A percentile compares a stretch with the other conserved stretches of the same genome.
Conservation (phyloP, 345 rosid genomes). For the Firmiana major region DNA sequence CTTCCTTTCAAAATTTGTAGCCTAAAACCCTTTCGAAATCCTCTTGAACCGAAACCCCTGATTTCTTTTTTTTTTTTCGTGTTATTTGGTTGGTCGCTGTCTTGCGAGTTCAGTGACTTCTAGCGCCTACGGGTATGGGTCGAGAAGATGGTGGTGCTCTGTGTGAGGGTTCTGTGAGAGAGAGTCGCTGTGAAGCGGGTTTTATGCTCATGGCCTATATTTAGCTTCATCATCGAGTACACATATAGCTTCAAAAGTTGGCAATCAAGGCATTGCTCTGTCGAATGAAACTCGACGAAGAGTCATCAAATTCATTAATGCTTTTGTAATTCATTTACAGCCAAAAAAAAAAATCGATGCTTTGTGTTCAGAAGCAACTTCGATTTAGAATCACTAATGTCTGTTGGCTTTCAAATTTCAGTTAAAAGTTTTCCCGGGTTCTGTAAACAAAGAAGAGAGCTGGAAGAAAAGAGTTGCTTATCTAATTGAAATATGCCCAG, state of each 20-base stretch:
- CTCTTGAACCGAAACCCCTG: no score
- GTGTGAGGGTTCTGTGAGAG: no score
- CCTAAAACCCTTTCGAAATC: no score
- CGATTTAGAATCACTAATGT: background rate
- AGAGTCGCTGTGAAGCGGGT: no score
- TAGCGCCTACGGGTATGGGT: no score
- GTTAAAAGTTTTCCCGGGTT: background rate
- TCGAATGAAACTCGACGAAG: background rate
- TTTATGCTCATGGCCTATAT: background rate
- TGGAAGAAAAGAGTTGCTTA: slow-evolving; percentile 5
- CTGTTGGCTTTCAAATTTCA: background rate
- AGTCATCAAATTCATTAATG: background rate
- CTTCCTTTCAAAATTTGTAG: no score
- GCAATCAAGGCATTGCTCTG: background rate
- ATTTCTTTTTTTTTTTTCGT: no score
- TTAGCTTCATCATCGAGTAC: background rate
- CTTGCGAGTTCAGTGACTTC: no score
- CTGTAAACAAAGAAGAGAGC: background rate
- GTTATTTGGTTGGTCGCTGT: no score
- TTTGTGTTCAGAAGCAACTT: background rate
- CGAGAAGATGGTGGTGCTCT: no score
- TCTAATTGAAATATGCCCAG: slow-evolving; percentile 5
- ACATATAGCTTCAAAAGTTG: background rate
- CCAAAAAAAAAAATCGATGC: background rate
- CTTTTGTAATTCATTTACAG: background rate